Conservation (phyloP, 2,329 filamentous ascomycete genomes). For the Zymoseptoria pseudotritici region DNA sequence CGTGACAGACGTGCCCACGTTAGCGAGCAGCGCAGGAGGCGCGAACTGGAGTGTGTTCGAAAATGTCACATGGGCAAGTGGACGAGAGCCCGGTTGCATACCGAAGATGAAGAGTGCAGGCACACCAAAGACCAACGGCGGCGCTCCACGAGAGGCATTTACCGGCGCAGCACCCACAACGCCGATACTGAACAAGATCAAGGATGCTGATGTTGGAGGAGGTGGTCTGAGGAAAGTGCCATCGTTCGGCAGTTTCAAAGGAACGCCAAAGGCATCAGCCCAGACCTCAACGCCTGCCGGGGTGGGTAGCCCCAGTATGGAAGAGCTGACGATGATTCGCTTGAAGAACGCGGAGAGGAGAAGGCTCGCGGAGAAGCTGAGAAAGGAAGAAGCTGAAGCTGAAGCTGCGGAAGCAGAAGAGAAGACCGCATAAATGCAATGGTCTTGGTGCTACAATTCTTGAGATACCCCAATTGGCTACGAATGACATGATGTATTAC, state of each 20-base stretch:
- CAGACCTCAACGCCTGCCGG: slow-evolving; percentile 10
- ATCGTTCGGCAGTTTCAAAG: slow-evolving; percentile 36
- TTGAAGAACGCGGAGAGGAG: slow-evolving; percentile 39
- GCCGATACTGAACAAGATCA: slow-evolving; percentile 4
- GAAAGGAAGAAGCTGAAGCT: slow-evolving; percentile 29
- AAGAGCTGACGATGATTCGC: slow-evolving; percentile 40
- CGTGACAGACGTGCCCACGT: slow-evolving; percentile 39
- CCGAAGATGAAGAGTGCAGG: slow-evolving; percentile 13
- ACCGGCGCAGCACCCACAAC: background rate
- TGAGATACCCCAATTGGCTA: background rate
- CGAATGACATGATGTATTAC: background rate
- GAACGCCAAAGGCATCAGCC: slow-evolving; percentile 19
- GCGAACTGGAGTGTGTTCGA: slow-evolving; percentile 44
- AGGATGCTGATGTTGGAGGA: slow-evolving; percentile 6
- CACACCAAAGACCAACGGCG: background rate
- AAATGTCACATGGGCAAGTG: slow-evolving; percentile 48
- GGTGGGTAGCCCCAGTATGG: slow-evolving; percentile 26
- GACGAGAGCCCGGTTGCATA: slow-evolving; percentile 43
- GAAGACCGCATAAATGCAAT: background rate
- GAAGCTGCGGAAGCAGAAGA: background rate
- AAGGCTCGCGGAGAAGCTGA: slow-evolving; percentile 38
- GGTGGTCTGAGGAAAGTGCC: slow-evolving; percentile 30
- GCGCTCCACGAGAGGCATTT: background rate
- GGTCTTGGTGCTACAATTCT: background rate
- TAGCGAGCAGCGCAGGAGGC: slow-evolving; percentile 19